Evolutionary conservation across 202 grass and related monocot genomes (phyloP).

Genomic region (Digitaria exilis): DNA sequence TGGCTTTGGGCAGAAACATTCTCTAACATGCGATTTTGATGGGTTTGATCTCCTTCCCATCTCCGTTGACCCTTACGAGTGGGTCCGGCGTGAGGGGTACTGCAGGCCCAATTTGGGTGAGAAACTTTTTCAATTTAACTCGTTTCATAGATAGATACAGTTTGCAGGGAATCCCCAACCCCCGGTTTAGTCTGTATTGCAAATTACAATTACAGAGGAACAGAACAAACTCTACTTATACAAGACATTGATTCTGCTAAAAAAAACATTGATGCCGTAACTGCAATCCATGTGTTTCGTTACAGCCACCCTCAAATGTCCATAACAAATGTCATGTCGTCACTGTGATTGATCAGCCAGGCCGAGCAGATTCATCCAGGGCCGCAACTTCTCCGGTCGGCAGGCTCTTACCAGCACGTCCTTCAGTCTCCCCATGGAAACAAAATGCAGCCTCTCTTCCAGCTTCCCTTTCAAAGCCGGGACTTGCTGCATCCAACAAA

Average conservation of each 20-base stretch:
- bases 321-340: neutral
- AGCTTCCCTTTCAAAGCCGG: constrained; percentile 29
- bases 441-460: constrained; percentile 19
- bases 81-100: too few relatives aligned
- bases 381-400: constrained; percentile 28
- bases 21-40: too few relatives aligned
- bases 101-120: too few relatives aligned
- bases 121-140: too few relatives aligned
- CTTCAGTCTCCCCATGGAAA: constrained; percentile 37
- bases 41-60: too few relatives aligned
- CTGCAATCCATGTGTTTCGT: neutral
- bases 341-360: neutral
- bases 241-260: too few relatives aligned
- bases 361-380: constrained; percentile 40
- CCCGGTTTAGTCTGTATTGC: neutral
- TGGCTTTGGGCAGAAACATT: too few relatives aligned
- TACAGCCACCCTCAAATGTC: neutral
- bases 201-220: neutral
- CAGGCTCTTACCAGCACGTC: constrained; percentile 41
- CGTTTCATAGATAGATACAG: too few relatives aligned
- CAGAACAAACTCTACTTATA: neutral
- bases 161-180: too few relatives aligned
- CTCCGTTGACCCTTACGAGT: too few relatives aligned
- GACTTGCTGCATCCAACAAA: constrained; percentile 43
- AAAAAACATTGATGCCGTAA: neutral